Evolutionary conservation across 73 alveolate genomes (phyloP), one percentile per base, ranked within the genome.

Genomic region (Symbiodinium pilosum): DNA sequence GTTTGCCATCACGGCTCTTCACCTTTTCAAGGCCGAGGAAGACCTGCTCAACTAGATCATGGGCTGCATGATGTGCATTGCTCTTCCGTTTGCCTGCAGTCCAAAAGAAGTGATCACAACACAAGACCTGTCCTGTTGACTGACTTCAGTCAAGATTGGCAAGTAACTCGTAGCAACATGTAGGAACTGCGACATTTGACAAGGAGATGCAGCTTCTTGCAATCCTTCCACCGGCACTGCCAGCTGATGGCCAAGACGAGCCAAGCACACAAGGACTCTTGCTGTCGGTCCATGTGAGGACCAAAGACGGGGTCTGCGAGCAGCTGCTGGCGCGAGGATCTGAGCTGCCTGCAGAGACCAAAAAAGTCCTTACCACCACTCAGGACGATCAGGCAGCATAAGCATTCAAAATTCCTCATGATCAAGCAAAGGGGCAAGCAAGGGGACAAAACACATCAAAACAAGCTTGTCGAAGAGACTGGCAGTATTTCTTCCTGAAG

Each of bases 321-420:
- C 88, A 71, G 41, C 20, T 91, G 97, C 52, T 91, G 36, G 81
- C 42, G 11, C 97, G 97, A 26, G 97, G 97, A 2, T 68, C 68
- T 30, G 41, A 24, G 24, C 97, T 91, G 26, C 97, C 97, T n/a
- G 88, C 87, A 21, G 77, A 91, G 40, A 40, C n/a, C 47, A 68
- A 77, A 68, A 91, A 71, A 30, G 81, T 91, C 6, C 43, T 91
- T 56, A 91, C 97, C 38, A 91, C 97, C 12, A 91, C 97, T 21
- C 97, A 91, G 28, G 97, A 91, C 52, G 88, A 91, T 41, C 97
- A 91, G 32, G n/a, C n/a, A n/a, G n/a, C n/a, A n/a, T n/a, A n/a
- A n/a, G n/a, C n/a, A n/a, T n/a, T n/a, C n/a, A n/a, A n/a, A n/a
- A n/a, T n/a, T n/a, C n/a, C n/a, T n/a, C n/a, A n/a, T n/a, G n/a